These are phyloP conservation scores for Stereocaulon alpinum DNA, from an alignment of 495 filamentous ascomycete genomes.

Conservation along the genomic window DNA sequence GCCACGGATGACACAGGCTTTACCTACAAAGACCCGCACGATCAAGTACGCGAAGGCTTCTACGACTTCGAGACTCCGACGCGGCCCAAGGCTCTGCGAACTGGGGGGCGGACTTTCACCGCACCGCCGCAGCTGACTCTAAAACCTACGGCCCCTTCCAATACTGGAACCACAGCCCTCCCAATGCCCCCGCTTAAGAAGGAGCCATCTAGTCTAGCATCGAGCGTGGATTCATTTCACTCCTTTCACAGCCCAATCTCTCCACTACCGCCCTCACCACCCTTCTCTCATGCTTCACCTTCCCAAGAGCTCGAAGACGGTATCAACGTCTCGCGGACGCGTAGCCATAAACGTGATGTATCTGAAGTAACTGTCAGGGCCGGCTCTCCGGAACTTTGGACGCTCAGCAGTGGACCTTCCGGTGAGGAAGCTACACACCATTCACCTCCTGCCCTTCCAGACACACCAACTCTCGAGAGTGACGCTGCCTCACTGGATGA, in stretches of 20 bases:
- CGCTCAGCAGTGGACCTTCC: slow-evolving; percentile 21
- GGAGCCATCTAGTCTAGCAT: slow-evolving; percentile 37
- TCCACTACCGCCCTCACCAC: slow-evolving; percentile 39
- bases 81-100: slow-evolving; percentile 20
- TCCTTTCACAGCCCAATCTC: slow-evolving; percentile 46
- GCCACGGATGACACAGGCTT: slow-evolving; percentile 32
- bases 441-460: slow-evolving; percentile 19
- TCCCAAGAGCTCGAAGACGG: slow-evolving; percentile 16
- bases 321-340: slow-evolving; percentile 11
- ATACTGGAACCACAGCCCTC: not conserved
- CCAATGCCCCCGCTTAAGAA: slow-evolving; percentile 21
- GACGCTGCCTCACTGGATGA: slow-evolving; percentile 26
- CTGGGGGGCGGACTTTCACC: slow-evolving; percentile 32
- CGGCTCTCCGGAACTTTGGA: slow-evolving; percentile 24
- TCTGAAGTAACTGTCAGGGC: slow-evolving; percentile 37
- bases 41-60: slow-evolving; percentile 22
- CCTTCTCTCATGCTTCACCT: slow-evolving; percentile 35
- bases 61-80: slow-evolving; percentile 18
- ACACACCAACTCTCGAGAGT: slow-evolving; percentile 24
- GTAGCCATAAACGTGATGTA: slow-evolving; percentile 27
- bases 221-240: slow-evolving; percentile 51
- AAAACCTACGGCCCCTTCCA: slow-evolving; percentile 27
- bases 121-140: slow-evolving; percentile 38
- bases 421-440: slow-evolving; percentile 12
- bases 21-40: slow-evolving; percentile 22